These are phyloP conservation scores for Penicillium rolfsii DNA, from an alignment of 2,329 filamentous ascomycete genomes.

Conservation along the genomic window DNA sequence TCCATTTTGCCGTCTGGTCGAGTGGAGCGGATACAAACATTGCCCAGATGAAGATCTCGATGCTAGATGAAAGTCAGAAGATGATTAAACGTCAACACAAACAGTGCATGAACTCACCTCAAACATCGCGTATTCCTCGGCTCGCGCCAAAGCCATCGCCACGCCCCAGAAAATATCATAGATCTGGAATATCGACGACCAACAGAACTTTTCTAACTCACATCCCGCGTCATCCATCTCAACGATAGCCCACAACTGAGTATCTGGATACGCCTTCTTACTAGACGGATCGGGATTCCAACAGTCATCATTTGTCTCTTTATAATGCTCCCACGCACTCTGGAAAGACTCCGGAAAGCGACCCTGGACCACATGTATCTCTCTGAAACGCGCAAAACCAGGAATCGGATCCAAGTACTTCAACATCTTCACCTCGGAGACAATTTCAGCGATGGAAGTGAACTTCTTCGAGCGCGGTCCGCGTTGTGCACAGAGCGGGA, in stretches of 20 bases:
- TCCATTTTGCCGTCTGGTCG: constrained; percentile 38
- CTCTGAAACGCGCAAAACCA: constrained; percentile 65
- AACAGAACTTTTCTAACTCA: constrained; percentile 56
- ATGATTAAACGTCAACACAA: not conserved
- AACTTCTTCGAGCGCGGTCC: constrained; percentile 48
- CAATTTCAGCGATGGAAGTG: constrained; percentile 54
- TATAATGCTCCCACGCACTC: constrained; percentile 48
- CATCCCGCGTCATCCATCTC: constrained; percentile 69
- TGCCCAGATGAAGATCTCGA: constrained; percentile 68
- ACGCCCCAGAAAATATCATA: constrained; percentile 71
- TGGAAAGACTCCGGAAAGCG: constrained; percentile 57
- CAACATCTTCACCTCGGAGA: constrained; percentile 56
- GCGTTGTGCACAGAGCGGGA: constrained; percentile 49
- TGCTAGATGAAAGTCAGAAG: constrained; percentile 47
- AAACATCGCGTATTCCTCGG: constrained; percentile 62
- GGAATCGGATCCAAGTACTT: constrained; percentile 62
- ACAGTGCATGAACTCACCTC: constrained; percentile 46
- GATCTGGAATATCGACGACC: constrained; percentile 51
- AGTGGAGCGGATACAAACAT: constrained; percentile 60
- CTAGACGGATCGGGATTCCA: constrained; percentile 61
- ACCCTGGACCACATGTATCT: constrained; percentile 61
- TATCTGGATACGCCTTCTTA: constrained; percentile 56
- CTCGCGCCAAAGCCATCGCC: constrained; percentile 63
- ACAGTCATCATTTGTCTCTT: constrained; percentile 48
- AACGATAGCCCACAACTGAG: constrained; percentile 65